Conservation (phyloP, 345 rosid genomes). For the Dimocarpus longan region DNA sequence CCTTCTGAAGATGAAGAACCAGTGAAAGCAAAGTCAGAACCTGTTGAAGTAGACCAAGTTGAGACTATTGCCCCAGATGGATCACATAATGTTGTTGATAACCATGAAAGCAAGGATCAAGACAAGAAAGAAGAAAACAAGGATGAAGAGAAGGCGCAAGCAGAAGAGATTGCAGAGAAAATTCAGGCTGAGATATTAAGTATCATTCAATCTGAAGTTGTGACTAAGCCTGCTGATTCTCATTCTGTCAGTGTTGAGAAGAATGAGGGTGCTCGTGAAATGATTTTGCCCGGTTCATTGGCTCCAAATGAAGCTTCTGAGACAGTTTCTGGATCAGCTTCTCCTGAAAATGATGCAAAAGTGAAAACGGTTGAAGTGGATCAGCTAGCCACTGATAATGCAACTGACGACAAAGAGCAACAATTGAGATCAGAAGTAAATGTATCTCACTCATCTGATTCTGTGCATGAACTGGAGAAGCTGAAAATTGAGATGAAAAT, state of each 20-base stretch:
- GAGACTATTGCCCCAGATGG: constrained; percentile 38
- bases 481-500: constrained; percentile 83
- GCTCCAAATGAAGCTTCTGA: constrained; percentile 51
- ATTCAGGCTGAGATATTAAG: constrained; percentile 43
- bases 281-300: constrained; percentile 37
- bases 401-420: constrained; percentile 40
- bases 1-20: constrained; percentile 44
- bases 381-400: constrained; percentile 42
- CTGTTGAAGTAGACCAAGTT: constrained; percentile 38
- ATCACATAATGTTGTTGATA: constrained; percentile 35
- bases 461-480: constrained; percentile 66
- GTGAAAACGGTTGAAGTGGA: constrained; percentile 36
- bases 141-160: constrained; percentile 27
- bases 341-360: constrained; percentile 29
- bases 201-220: constrained; percentile 34
- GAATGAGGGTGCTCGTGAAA: constrained; percentile 36
- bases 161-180: constrained; percentile 42
- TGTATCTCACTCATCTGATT: constrained; percentile 43
- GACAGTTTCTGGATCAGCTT: constrained; percentile 42
- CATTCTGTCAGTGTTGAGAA: constrained; percentile 33
- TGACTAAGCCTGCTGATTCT: constrained; percentile 39
- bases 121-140: constrained; percentile 28
- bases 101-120: constrained; percentile 39
- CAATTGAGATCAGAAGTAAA: constrained; percentile 46
- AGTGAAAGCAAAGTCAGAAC: constrained; percentile 42